A percentile compares a stretch with the other conserved stretches of the same genome.
Evolutionary conservation across 768 basidiomycete genomes (phyloP).

Genomic region (Suillus weaverae): DNA sequence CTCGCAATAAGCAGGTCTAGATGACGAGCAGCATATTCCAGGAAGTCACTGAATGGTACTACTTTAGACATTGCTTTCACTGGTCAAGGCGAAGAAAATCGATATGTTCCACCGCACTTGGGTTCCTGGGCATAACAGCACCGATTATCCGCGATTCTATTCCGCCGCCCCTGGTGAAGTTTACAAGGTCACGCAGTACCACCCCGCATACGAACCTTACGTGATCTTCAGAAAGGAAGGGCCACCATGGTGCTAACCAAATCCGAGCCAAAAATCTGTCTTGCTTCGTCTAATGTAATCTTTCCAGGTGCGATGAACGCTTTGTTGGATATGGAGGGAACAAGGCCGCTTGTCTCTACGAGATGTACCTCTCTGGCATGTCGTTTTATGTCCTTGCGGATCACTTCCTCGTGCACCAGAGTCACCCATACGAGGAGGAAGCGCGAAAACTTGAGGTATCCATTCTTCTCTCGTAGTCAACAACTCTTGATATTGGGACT

Average conservation of each 20-base stretch:
- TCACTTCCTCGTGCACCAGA: constrained; percentile 89
- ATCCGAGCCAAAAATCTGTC: neutral
- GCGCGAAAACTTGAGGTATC: constrained; percentile 68
- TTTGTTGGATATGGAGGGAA: constrained; percentile 92
- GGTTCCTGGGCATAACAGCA: constrained; percentile 78
- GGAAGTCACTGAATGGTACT: neutral
- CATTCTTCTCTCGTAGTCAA: constrained; percentile 1
- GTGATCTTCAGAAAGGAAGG: constrained; percentile 77
- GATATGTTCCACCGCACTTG: constrained; percentile 79
- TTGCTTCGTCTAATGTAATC: neutral
- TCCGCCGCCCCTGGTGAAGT: constrained; percentile 59
- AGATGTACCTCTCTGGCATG: constrained; percentile 86
- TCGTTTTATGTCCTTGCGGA: constrained; percentile 82
- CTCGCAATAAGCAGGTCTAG: constrained; percentile 64
- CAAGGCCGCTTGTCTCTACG: constrained; percentile 90
- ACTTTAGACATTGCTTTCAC: constrained; percentile 51
- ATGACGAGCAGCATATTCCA: neutral
- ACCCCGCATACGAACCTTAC: constrained; percentile 87
- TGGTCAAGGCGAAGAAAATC: constrained; percentile 57
- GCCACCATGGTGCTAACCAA: constrained; percentile 61
- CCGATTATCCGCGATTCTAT: constrained; percentile 73
- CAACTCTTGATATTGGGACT: neutral
- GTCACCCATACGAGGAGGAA: constrained; percentile 77
- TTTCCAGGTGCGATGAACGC: constrained; percentile 80
- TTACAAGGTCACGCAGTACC: constrained; percentile 76